Percentiles rank a stretch among this genome's conserved stretches.
These are phyloP conservation scores for Aspergillus aculeatinus DNA, from an alignment of 2,329 filamentous ascomycete genomes.

Conservation along the genomic window DNA sequence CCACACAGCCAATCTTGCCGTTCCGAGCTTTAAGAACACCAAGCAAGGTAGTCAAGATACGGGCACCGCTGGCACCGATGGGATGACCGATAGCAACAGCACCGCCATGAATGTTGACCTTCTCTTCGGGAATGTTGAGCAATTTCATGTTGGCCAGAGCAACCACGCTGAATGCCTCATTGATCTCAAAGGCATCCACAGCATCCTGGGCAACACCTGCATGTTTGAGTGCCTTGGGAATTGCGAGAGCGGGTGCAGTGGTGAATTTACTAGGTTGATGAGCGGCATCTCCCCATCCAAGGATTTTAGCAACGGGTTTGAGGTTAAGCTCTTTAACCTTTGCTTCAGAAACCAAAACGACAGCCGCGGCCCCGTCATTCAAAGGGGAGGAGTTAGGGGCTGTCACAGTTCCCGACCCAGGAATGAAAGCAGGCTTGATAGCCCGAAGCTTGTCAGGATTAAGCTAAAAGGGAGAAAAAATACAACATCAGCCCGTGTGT, in stretches of 20 bases:
- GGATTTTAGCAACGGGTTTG: constrained; percentile 92
- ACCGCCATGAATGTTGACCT: constrained; percentile 93
- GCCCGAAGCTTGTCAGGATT: constrained; percentile 78
- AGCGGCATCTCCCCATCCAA: constrained; percentile 94
- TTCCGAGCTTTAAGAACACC: constrained; percentile 87
- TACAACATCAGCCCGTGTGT: neutral
- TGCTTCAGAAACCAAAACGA: constrained; percentile 90
- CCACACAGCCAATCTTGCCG: constrained; percentile 88
- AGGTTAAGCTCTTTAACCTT: constrained; percentile 89
- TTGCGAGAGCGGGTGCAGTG: constrained; percentile 85
- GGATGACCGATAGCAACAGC: constrained; percentile 95
- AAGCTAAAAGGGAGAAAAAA: constrained; percentile 45
- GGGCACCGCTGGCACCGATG: constrained; percentile 87
- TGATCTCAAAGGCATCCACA: constrained; percentile 96
- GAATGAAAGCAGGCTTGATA: constrained; percentile 80
- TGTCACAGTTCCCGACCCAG: constrained; percentile 79
- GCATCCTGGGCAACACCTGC: constrained; percentile 75
- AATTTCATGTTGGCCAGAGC: constrained; percentile 96
- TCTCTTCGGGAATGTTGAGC: constrained; percentile 72
- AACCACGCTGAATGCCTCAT: constrained; percentile 97
- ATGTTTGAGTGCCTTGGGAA: constrained; percentile 96
- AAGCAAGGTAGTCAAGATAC: constrained; percentile 86
- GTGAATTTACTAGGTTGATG: constrained; percentile 94
- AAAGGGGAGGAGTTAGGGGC: constrained; percentile 95
- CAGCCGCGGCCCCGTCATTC: constrained; percentile 88